Evolutionary conservation across 2,329 filamentous ascomycete genomes (phyloP).

Genomic region (Epichloe amarillans): DNA sequence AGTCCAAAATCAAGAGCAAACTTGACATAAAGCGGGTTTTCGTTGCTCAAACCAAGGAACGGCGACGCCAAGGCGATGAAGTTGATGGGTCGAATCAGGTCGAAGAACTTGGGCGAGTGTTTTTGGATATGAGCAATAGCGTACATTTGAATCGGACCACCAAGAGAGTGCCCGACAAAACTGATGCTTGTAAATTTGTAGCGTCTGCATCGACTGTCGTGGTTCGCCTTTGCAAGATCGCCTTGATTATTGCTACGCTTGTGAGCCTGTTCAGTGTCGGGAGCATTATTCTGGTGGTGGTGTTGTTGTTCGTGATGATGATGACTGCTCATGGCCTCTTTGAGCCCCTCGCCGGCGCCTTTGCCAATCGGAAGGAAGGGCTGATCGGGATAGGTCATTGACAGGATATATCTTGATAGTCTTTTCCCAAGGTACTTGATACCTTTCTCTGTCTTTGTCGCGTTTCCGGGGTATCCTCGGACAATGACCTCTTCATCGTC

Average conservation of each 20-base stretch:
- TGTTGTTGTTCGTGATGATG: slow-evolving; percentile 31
- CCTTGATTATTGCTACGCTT: slow-evolving; percentile 48
- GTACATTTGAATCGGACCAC: slow-evolving; percentile 83
- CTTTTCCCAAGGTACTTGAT: slow-evolving; percentile 96
- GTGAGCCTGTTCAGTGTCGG: slow-evolving; percentile 38
- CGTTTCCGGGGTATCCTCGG: slow-evolving; percentile 79
- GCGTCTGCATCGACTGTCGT: slow-evolving; percentile 33
- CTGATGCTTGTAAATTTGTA: slow-evolving; percentile 92
- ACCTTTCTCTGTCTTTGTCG: slow-evolving; percentile 79
- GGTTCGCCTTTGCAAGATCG: slow-evolving; percentile 39
- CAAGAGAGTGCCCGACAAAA: slow-evolving; percentile 84
- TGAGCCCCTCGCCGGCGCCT: slow-evolving; percentile 30
- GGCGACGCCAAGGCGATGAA: slow-evolving; percentile 82
- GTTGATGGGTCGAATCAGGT: slow-evolving; percentile 73
- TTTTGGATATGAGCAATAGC: slow-evolving; percentile 95
- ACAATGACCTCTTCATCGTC: slow-evolving; percentile 81
- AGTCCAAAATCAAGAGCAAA: slow-evolving; percentile 94
- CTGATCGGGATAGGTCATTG: slow-evolving; percentile 87
- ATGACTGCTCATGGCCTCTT: slow-evolving; percentile 25
- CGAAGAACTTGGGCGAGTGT: slow-evolving; percentile 83
- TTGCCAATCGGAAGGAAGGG: slow-evolving; percentile 61
- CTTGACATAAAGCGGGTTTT: slow-evolving; percentile 93
- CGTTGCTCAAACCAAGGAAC: slow-evolving; percentile 84
- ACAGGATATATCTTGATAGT: slow-evolving; percentile 78
- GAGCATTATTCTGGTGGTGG: slow-evolving; percentile 23